Base-by-base conservation (phyloP, 164 flowering plant species). In the Nymphaea colorata region DNA sequence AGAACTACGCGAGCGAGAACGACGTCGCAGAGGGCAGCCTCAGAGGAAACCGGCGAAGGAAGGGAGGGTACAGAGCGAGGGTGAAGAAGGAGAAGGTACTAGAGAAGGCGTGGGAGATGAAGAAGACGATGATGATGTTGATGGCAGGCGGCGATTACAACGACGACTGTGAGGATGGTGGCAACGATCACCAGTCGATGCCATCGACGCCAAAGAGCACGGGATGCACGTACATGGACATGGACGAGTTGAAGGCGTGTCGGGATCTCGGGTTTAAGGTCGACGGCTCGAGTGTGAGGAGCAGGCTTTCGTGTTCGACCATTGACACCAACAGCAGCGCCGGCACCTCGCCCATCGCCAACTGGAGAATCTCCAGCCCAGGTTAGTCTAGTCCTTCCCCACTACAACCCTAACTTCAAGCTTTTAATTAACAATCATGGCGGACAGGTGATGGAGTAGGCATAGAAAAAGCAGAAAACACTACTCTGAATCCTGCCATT, bases 231-330 rank as follows among this genome's bases (percentile, higher is more conserved):
- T 79, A 83, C 41, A 83, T 87, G 93, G 87, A 82, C 66, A 61
- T 82, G 77, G 87, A 80, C 57, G 93, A 87, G 75, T 85, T 86
- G 45, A 87, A 83, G 76, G 93, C 90, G 2, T 86, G 90, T 61
- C 74, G 78, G 44, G 93, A 87, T 64, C 86, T 88, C 15, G 93
- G 93, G 43, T 84, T 88, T 18, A 88, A 86, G 68, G 68, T 87
- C 71, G 84, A 84, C 47, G 36, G 36, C 36, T 25, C 36, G 36
- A 25, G 36, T 1, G 36, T 82, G 80, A 43, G 77, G 81, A 41
- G 66, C 63, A 59, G 78, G 4, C n/a, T 78, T 51, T 80, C 85
- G 0, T 72, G 64, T 2, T 75, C 86, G 6, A 76, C 77, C 3
- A 68, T 72, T 53, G 87, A 84, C 60, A 79, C 82, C 65, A 55